Base-by-base conservation (phyloP, 306 rosid species). In the Rosa lucieae region DNA sequence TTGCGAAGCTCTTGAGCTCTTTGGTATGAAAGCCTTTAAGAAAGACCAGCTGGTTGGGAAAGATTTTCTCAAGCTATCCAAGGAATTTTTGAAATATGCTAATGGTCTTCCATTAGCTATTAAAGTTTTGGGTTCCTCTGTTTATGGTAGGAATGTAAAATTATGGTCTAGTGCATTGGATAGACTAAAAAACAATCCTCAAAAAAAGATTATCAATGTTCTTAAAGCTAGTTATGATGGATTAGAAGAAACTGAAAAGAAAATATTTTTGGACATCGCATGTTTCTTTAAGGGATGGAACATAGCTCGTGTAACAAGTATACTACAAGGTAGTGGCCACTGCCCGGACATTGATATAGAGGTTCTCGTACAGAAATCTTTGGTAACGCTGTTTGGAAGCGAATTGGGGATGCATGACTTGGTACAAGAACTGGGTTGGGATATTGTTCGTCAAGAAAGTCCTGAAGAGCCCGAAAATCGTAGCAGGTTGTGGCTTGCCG, bases 341-440 rank as follows among this genome's bases (percentile, higher is more conserved):
- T 0, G 32, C 48, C 65, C 67, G 40, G 69, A 35, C 10, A 35
- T 61, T 7, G 82, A 69, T 32, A 3, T 79, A 13, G 13, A 79
- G 1, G 13, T 62, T 6, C 74, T 79, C 18, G 3, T 70, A 8
- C 73, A 79, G 0, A 79, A 72, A 37, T 79, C 78, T 48, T 65
- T 73, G 0, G 3, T 73, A n/a, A 63, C 67, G 2, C 21, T 23
- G 0, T 46, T 61, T 15, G 67, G 69, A 32, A 68, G 5, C 2
- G 23, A 73, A 68, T 14, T 79, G 69, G 37, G 68, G 77, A 79
- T 79, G 83, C 83, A 79, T 73, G 83, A 79, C 18, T 62, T 73
- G 83, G 21, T 79, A 2, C 74, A 79, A 51, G 78, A 79, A 17
- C 10, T 79, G 83, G 83, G 83, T 73, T 10, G 46, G 10, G 55